These are phyloP conservation scores for Flaveria brownii DNA, from an alignment of 129 eudicot genomes.

Conservation along the genomic window DNA sequence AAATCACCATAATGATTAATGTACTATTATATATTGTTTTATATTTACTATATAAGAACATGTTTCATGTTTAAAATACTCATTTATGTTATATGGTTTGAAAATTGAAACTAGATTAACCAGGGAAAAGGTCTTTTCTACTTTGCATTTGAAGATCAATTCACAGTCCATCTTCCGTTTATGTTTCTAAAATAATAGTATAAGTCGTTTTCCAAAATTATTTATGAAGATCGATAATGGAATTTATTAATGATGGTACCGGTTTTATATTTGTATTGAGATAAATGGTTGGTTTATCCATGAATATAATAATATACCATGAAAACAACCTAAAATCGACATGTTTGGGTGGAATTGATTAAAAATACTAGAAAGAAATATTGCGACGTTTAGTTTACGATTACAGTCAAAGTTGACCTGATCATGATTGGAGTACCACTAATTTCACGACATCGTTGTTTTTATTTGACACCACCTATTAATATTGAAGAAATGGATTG, in stretches of 20 bases:
- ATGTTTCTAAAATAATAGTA: not conserved
- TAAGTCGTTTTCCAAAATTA: too few species aligned
- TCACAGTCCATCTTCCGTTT: not conserved
- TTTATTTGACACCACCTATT: not conserved
- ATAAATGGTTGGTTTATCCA: not conserved
- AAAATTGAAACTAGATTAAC: too few species aligned
- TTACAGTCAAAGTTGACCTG: not conserved
- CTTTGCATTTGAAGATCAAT: not conserved
- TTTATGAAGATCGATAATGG: not conserved
- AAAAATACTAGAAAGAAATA: not conserved
- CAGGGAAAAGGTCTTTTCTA: too few species aligned
- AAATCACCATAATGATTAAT: too few species aligned
- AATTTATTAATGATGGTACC: not conserved
- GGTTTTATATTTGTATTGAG: not conserved
- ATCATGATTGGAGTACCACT: not conserved
- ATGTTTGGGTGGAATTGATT: conserved; percentile 14
- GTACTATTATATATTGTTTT: too few species aligned
- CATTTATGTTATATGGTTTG: too few species aligned
- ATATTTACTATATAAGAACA: too few species aligned
- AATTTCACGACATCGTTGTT: not conserved
- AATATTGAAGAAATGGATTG: not conserved
- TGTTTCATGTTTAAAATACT: too few species aligned
- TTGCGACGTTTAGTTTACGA: conserved; percentile 4
- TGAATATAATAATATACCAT: not conserved
- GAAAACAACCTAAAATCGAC: conserved; percentile 16